These are phyloP conservation scores for Ajuga reptans DNA, from an alignment of 305 asterid genomes.

Conservation along the genomic window DNA sequence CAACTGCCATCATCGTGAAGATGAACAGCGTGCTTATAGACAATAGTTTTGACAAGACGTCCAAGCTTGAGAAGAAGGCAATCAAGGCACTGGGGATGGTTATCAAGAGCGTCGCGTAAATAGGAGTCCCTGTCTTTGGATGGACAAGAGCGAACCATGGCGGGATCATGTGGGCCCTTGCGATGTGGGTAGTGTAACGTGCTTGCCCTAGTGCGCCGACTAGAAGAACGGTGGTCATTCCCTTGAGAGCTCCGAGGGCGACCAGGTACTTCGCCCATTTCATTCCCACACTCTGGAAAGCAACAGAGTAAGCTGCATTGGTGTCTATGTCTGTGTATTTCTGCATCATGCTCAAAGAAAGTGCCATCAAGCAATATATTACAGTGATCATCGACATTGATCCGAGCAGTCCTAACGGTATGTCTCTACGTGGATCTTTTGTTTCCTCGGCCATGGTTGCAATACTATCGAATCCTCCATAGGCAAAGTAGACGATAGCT, in stretches of 20 bases:
- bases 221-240: constrained; percentile 65
- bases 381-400: constrained; percentile 71
- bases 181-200: constrained; percentile 59
- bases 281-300: constrained; percentile 66
- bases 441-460: constrained; percentile 83
- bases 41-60: constrained; percentile 37
- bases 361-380: constrained; percentile 70
- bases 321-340: constrained; percentile 47
- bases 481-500: constrained; percentile 68
- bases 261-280: constrained; percentile 68
- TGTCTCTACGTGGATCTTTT: constrained; percentile 51
- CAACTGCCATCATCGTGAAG: constrained; percentile 62
- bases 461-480: constrained; percentile 57
- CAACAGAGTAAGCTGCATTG: constrained; percentile 58
- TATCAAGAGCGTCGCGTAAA: constrained; percentile 48
- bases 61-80: constrained; percentile 56
- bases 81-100: constrained; percentile 38
- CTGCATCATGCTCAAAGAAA: constrained; percentile 56
- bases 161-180: constrained; percentile 70
- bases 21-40: constrained; percentile 62
- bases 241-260: constrained; percentile 65
- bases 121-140: constrained; percentile 60
- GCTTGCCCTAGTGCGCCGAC: constrained; percentile 77
- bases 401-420: constrained; percentile 61
- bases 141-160: constrained; percentile 73